Base-by-base conservation (phyloP, 306 rosid genomes). In the Trichosanthes truncata region DNA sequence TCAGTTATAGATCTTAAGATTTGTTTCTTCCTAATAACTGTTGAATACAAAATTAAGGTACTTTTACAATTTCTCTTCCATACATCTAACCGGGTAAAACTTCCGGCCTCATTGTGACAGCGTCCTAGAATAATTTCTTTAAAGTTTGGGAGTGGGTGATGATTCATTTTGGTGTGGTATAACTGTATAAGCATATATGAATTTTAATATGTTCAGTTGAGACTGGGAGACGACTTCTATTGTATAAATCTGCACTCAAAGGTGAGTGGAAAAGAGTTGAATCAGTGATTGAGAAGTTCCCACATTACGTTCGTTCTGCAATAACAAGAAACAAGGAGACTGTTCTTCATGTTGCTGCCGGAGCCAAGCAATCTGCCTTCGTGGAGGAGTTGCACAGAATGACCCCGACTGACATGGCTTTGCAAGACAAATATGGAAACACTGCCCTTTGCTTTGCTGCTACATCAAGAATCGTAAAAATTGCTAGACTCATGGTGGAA, bases 391-490 rank as follows among this genome's bases (percentile, higher is more conserved):
- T 84, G n/a, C 45, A 78, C 8, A 8, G 35, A 26, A 77, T 77
- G 77, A 25, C 35, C 6, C 4, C 1, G 2, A 5, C 17, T 0
- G 77, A 80, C 35, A 26, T 84, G 75, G 74, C 52, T 36, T 51
- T 59, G 46, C 40, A 9, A 41, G 45, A 84, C 17, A 1, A 2
- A 4, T 10, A 59, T 5, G 82, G 45, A 72, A 29, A 84, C 25
- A 84, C 87, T 0, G 84, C 84, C 38, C 78, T 81, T 20, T 49
- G 66, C 29, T 31, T 60, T 25, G 84, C 84, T 2, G 84, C 82
- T 2, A 18, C 61, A 5, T 48, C 79, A 14, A 79, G 87, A 72
- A 17, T 20, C 0, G 38, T 78, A 12, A 14, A 9, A 25, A 72
- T 77, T 53, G 84, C 81, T 1, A 0, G 78, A 25, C 31, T 77